Base-by-base conservation (phyloP, 2,329 filamentous ascomycete species). In the Aspergillus uvarum region DNA sequence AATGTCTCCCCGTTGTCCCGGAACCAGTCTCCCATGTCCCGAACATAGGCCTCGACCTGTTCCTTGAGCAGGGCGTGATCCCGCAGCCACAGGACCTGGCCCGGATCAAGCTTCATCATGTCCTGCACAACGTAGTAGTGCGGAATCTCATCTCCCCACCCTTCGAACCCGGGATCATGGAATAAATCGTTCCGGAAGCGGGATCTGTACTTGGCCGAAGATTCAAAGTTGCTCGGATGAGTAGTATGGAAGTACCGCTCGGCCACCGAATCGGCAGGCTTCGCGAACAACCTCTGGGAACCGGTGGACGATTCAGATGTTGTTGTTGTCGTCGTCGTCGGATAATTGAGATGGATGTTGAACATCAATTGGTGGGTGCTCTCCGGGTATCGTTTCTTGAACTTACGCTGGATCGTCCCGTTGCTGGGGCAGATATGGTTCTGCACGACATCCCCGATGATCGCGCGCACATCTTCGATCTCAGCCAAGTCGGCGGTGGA, bases 41-140 rank as follows among this genome's bases (percentile, higher is more conserved):
- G 69, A 10, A 87, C 77, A 67, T 80, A 87, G 0, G 69, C 70
- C 68, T 87, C 82, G 4, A 88, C 85, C 69, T 86, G 81, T 12
- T 80, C 77, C 70, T 87, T 87, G 10, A 82, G 66, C 35, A 80
- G 80, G 47, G 82, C 82, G 63, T 85, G 78, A 62, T 86, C 82
- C 58, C 81, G 81, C 58, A 88, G 70, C 76, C 80, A 84, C 62
- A 88, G 67, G 8, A 87, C 77, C 70, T 87, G 84, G 44, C 80
- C 82, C 0, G 85, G 85, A 59, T 87, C 82, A 42, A 88, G 75
- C 72, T 88, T 88, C 73, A 87, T 76, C 81, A 87, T 86, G 62
- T 87, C 85, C 65, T 88, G 83, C 4, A 88, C 81, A 5, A 87
- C 77, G 64, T 88, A 87, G 69, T 87, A 87, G 62, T 87, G 85